Percentiles rank a stretch among this genome's conserved stretches.
These are phyloP conservation scores for Komagataella populi DNA, from an alignment of 805 yeast genomes.

Conservation along the genomic window DNA sequence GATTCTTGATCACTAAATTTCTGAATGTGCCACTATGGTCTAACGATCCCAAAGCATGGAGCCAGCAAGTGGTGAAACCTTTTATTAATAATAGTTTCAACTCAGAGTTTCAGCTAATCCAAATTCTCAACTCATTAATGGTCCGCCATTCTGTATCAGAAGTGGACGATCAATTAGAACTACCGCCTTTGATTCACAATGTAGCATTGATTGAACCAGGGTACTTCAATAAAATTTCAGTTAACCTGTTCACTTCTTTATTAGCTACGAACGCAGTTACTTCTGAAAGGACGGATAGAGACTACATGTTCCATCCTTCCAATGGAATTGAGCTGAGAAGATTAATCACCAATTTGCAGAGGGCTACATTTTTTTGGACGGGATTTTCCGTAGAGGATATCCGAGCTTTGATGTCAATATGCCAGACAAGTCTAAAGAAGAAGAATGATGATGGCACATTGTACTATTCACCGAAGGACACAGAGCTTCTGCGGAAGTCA, in stretches of 20 bases:
- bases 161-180: slow-evolving; percentile 36
- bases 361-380: slow-evolving; percentile 66
- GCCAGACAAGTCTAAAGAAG: slow-evolving; percentile 27
- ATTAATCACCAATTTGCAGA: slow-evolving; percentile 45
- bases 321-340: slow-evolving; percentile 40
- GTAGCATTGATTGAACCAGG: slow-evolving; percentile 52
- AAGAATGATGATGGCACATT: slow-evolving; percentile 10
- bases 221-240: slow-evolving; percentile 42
- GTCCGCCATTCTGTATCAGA: slow-evolving; percentile 44
- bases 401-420: slow-evolving; percentile 33
- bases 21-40: slow-evolving; percentile 48
- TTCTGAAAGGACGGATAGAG: slow-evolving; percentile 52
- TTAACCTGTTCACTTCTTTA: slow-evolving; percentile 53
- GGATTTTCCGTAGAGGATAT: slow-evolving; percentile 53
- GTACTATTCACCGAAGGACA: slow-evolving; percentile 24
- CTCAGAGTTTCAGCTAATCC: slow-evolving; percentile 24
- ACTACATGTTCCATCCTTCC: slow-evolving; percentile 57
- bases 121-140: slow-evolving; percentile 31
- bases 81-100: slow-evolving; percentile 25
- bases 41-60: slow-evolving; percentile 33
- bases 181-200: slow-evolving; percentile 47
- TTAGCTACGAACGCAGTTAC: slow-evolving; percentile 64
- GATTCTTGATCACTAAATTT: slow-evolving; percentile 36
- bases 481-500: slow-evolving; percentile 26
- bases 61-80: slow-evolving; percentile 29